These are phyloP conservation scores for Xylariaceae sp. DNA, from an alignment of 2,329 filamentous ascomycete genomes.

Conservation along the genomic window DNA sequence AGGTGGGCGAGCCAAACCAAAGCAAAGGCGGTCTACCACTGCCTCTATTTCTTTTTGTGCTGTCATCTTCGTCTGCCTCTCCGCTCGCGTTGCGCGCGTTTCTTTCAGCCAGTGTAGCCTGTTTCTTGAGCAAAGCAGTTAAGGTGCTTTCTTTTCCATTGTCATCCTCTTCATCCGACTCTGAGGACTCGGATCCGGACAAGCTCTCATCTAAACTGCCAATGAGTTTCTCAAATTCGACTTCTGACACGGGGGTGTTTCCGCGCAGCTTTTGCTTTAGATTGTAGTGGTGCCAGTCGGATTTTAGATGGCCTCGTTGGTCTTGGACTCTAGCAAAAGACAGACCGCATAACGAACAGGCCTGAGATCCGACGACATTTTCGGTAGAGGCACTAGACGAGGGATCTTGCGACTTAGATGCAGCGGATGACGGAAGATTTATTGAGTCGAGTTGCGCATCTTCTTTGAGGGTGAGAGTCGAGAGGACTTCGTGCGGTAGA, in stretches of 20 bases:
- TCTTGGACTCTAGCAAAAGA: conserved; percentile 70
- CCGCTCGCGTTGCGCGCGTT: conserved; percentile 20
- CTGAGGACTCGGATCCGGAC: conserved; percentile 77
- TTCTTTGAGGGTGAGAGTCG: conserved; percentile 59
- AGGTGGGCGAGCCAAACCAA: conserved; percentile 75
- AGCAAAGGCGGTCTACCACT: conserved; percentile 70
- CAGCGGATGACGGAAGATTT: conserved; percentile 23
- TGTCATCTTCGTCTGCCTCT: conserved; percentile 47
- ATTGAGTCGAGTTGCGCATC: conserved; percentile 35
- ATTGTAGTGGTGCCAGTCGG: conserved; percentile 92
- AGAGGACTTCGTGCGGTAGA: conserved; percentile 69
- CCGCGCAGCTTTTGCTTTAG: conserved; percentile 85
- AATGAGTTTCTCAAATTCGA: conserved; percentile 81
- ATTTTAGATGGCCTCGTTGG: conserved; percentile 80
- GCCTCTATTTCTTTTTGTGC: conserved; percentile 43
- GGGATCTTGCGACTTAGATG: conserved; percentile 22
- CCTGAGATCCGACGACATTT: conserved; percentile 59
- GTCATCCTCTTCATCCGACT: conserved; percentile 53
- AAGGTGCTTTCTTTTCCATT: conserved; percentile 65
- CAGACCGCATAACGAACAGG: conserved; percentile 76
- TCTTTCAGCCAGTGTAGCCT: conserved; percentile 66
- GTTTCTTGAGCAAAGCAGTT: conserved; percentile 73
- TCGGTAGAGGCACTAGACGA: conserved; percentile 27
- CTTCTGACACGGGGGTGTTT: conserved; percentile 66
- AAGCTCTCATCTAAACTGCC: conserved; percentile 85